Percentiles rank a stretch among this genome's conserved stretches.
phyloP scores from a whole-genome alignment of 2,329 filamentous ascomycete genomes.

The Dothideomycetidae sp. region DNA sequence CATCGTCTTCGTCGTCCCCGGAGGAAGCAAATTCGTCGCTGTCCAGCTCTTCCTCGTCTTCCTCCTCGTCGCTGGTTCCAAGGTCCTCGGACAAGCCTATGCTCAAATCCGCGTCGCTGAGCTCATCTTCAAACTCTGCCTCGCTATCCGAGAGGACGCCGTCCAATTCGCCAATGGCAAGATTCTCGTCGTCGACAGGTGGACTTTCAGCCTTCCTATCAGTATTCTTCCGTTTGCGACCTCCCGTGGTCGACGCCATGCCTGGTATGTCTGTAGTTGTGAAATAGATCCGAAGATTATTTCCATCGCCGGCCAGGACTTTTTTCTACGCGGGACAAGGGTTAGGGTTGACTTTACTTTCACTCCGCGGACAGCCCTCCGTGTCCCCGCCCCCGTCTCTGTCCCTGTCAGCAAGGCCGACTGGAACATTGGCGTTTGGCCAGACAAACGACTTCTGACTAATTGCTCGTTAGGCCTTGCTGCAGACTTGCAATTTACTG shows the following conservation, averaged over 20 bases:
- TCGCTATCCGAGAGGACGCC: slow-evolving; percentile 12
- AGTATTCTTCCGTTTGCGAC: slow-evolving; percentile 11
- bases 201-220: slow-evolving; percentile 7
- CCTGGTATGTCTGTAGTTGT: not conserved
- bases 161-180: slow-evolving; percentile 11
- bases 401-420: no score
- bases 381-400: no score
- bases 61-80: slow-evolving; percentile 16
- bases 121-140: slow-evolving; percentile 13
- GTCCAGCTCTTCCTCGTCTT: slow-evolving; percentile 25
- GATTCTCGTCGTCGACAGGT: slow-evolving; percentile 7
- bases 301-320: no score
- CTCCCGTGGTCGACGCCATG: slow-evolving; percentile 10
- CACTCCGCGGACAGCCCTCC: no score
- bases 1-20: slow-evolving; percentile 25
- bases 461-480: no score
- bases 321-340: no score
- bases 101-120: slow-evolving; percentile 20
- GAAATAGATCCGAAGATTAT: no score
- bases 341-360: no score
- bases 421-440: no score
- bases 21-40: slow-evolving; percentile 28
- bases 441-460: no score
- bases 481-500: no score
- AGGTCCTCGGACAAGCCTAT: not conserved